These are phyloP conservation scores for Eragrostis nindensis DNA, from an alignment of 176 grass and related monocot species.

Conservation along the genomic window DNA sequence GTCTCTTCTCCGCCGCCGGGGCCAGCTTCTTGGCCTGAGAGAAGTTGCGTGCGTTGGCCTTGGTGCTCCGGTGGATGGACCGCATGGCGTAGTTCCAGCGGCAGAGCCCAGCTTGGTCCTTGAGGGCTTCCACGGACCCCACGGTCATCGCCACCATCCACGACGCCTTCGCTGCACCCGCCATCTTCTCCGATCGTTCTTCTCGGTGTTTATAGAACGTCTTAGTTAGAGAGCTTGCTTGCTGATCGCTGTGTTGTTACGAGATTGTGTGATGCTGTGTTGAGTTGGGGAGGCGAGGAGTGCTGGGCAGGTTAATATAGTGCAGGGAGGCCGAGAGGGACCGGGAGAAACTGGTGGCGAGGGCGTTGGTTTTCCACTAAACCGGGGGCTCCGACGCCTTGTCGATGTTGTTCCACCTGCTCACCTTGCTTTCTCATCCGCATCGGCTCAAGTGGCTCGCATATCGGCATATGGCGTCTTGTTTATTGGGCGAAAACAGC, in stretches of 20 bases:
- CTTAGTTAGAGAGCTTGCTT: neutral
- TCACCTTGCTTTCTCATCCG: neutral
- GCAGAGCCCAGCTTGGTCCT: conserved; percentile 59
- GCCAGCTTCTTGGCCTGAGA: conserved; percentile 32
- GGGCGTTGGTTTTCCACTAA: conserved; percentile 27
- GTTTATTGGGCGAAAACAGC: neutral
- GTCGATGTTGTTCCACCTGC: neutral
- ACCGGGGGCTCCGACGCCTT: conserved; percentile 30
- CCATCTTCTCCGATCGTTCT: conserved; percentile 25
- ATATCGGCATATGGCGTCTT: neutral
- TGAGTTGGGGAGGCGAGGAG: neutral
- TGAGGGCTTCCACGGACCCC: conserved; percentile 23
- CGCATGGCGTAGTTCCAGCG: conserved; percentile 67
- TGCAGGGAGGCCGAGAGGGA: no score
- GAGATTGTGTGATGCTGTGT: neutral
- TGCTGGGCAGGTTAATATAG: neutral
- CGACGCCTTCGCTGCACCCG: conserved; percentile 22
- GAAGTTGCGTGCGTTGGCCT: conserved; percentile 13
- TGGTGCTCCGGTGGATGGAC: conserved; percentile 41
- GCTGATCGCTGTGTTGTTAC: neutral
- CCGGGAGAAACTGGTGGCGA: conserved; percentile 32
- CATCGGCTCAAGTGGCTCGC: neutral
- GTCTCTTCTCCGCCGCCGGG: conserved; percentile 5
- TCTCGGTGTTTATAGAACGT: neutral
- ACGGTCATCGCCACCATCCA: conserved; percentile 12